These are phyloP conservation scores for Ochromonas danica DNA, from an alignment of 108 stramenopile species.

Conservation along the genomic window DNA sequence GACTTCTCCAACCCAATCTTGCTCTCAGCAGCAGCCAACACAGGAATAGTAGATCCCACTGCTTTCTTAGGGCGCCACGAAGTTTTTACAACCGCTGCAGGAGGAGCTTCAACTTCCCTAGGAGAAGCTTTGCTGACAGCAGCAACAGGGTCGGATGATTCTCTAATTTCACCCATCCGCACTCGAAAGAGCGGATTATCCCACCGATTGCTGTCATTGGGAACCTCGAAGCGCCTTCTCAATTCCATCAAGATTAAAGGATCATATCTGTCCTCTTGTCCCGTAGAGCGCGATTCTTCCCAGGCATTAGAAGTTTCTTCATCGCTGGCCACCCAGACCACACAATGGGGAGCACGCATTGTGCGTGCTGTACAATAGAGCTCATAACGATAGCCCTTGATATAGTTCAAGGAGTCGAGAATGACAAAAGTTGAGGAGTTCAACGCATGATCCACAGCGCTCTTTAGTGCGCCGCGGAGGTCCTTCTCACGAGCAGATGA, in stretches of 20 bases:
- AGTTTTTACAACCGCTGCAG: too few relatives aligned
- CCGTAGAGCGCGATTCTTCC: neutral
- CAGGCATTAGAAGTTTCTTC: neutral
- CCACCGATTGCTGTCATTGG: constrained; percentile 29
- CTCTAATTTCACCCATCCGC: neutral
- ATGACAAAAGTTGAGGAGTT: neutral
- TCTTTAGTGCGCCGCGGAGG: neutral
- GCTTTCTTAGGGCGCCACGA: neutral
- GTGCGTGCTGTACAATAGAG: neutral
- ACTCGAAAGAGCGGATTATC: constrained; percentile 26
- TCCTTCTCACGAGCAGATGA: neutral
- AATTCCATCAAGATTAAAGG: constrained; percentile 14
- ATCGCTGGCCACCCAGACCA: neutral
- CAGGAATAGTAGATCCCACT: neutral
- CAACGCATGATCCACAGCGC: constrained; percentile 2
- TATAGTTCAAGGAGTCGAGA: constrained; percentile 29
- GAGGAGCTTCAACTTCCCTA: too few relatives aligned
- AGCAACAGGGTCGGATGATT: neutral
- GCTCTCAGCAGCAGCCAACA: neutral
- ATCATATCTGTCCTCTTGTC: neutral
- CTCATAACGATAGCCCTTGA: constrained; percentile 31
- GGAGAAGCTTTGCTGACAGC: too few relatives aligned
- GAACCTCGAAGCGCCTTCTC: constrained; percentile 19
- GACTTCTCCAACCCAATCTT: neutral
- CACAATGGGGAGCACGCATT: constrained; percentile 23